phyloP scores from a whole-genome alignment of 805 yeast genomes.

The Ogataea wickerhamii region DNA sequence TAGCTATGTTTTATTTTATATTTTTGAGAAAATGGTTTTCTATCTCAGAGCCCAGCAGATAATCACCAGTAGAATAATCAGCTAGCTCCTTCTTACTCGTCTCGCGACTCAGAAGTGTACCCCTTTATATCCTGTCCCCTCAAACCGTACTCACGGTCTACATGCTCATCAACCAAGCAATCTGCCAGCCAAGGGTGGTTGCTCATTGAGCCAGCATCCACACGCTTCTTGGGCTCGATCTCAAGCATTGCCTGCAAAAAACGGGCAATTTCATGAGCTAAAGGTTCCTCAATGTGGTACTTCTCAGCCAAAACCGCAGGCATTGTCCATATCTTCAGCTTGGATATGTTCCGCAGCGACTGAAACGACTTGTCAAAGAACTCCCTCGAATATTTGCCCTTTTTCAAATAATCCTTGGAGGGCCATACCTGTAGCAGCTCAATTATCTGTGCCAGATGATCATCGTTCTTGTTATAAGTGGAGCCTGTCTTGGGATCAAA shows the following conservation, averaged over 20 bases:
- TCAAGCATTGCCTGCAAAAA: conserved; percentile 50
- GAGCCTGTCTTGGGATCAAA: conserved; percentile 57
- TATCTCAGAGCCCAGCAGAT: too few species aligned
- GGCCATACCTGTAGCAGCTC: conserved; percentile 44
- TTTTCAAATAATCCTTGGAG: conserved; percentile 35
- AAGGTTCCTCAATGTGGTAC: conserved; percentile 41
- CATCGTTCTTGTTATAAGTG: conserved; percentile 50
- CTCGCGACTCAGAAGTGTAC: conserved; percentile 21
- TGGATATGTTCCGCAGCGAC: conserved; percentile 40
- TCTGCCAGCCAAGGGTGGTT: conserved; percentile 51
- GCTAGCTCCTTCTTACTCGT: conserved; percentile 6
- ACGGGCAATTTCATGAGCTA: conserved; percentile 39
- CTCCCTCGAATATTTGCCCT: conserved; percentile 38
- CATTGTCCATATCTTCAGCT: conserved; percentile 50
- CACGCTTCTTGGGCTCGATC: conserved; percentile 46
- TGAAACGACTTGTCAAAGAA: conserved; percentile 37
- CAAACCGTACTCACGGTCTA: conserved; percentile 28
- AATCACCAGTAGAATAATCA: too few species aligned
- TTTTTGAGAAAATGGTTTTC: too few species aligned
- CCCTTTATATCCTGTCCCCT: conserved; percentile 35
- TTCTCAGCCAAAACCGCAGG: conserved; percentile 46
- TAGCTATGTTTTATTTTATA: too few species aligned
- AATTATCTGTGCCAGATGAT: conserved; percentile 59
- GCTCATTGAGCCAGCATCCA: conserved; percentile 52
- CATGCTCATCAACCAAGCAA: conserved; percentile 20